Base-by-base conservation (phyloP, 2,329 filamentous ascomycete species). In the Xylaria sp. region DNA sequence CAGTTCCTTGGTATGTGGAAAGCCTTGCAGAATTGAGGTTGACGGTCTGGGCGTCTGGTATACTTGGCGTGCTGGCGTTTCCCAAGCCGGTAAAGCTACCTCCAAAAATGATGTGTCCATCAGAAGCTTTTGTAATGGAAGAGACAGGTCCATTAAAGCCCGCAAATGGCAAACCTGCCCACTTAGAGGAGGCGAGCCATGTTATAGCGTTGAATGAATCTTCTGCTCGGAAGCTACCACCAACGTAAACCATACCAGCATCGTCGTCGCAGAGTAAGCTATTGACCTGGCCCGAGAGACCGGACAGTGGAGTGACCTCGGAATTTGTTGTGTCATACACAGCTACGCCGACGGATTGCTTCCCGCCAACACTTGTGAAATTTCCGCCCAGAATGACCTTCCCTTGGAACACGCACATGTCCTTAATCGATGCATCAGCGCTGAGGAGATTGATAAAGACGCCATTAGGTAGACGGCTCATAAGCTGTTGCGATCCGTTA, bases 91-190 rank as follows among this genome's bases (percentile, higher is more conserved):
- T 94, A 77, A 99, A 99, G 64, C 87, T 88, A 58, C 96, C 96
- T 55, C 93, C 97, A 77, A 97, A 99, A 63, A 98, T 88, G 71
- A 99, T 92, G 77, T 97, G 92, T 9, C 92, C 93, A 73, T 93
- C 91, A 1, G 90, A 85, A 23, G 90, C 88, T 81, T 93, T 94
- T 59, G 89, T 86, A 73, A 99, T 98, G 43, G 94, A 92, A 70
- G 89, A 88, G 60, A 99, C 94, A 2, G 93, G 93, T 30, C 94
- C 94, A 80, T 98, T 98, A 81, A 99, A 97, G 25, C 97, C 97
- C 46, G 90, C 89, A 82, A 99, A 99, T 2, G 95, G 91, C 65
- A 99, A 82, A 75, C 93, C 91, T 23, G 87, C 87, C 91, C 93
- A 97, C 57, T 87, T 89, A 34, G 88, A 82, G 10, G 83, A 86